These are phyloP conservation scores for Botryosphaeria agaves DNA, from an alignment of 2,329 filamentous ascomycete genomes.

Conservation along the genomic window DNA sequence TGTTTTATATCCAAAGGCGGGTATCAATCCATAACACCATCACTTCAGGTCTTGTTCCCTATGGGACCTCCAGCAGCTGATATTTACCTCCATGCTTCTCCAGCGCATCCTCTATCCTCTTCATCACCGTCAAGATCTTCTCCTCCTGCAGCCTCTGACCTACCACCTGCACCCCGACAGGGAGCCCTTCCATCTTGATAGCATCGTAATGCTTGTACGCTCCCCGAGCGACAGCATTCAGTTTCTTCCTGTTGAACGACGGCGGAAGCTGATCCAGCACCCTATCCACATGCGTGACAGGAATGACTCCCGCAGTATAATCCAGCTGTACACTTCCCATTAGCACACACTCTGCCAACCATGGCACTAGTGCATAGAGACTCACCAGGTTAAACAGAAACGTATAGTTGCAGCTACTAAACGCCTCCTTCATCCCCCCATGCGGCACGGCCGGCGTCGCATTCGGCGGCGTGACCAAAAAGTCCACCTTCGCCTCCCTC, in stretches of 20 bases:
- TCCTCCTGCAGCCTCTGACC: conserved; percentile 70
- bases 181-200: conserved; percentile 67
- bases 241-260: conserved; percentile 39
- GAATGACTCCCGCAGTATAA: conserved; percentile 67
- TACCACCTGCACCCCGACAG: conserved; percentile 72
- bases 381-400: conserved; percentile 78
- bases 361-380: conserved; percentile 5
- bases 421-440: conserved; percentile 67
- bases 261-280: conserved; percentile 46
- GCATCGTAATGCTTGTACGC: conserved; percentile 81
- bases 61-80: conserved; percentile 24
- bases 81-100: conserved; percentile 35
- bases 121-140: conserved; percentile 71
- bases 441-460: conserved; percentile 81
- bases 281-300: conserved; percentile 69
- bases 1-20: too few species aligned
- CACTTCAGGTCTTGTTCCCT: too few species aligned
- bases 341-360: not conserved
- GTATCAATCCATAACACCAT: too few species aligned
- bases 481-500: conserved; percentile 49
- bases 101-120: conserved; percentile 57
- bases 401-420: conserved; percentile 80
- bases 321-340: conserved; percentile 41
- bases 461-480: conserved; percentile 71
- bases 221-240: conserved; percentile 66